Conservation (phyloP, 805 yeast genomes). For the Naumovozyma dairenensis region DNA sequence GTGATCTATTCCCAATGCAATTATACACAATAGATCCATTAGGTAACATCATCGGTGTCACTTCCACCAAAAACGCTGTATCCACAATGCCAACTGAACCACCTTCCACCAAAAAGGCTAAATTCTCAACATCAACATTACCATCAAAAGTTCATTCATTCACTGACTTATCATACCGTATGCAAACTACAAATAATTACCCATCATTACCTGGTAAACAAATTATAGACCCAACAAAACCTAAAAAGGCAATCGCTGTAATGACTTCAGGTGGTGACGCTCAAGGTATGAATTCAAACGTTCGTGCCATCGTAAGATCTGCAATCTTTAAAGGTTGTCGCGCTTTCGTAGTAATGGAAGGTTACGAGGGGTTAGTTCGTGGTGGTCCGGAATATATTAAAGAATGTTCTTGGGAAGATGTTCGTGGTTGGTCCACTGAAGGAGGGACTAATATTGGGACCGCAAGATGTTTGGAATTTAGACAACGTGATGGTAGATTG, state of each 20-base stretch:
- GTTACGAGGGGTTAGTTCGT: conserved; percentile 61
- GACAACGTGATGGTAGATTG: conserved; percentile 56
- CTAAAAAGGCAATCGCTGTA: conserved; percentile 48
- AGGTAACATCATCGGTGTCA: conserved; percentile 74
- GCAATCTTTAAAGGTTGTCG: conserved; percentile 57
- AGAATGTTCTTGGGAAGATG: conserved; percentile 64
- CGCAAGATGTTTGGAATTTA: conserved; percentile 60
- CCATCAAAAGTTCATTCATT: conserved; percentile 18
- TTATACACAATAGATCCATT: conserved; percentile 74
- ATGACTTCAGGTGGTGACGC: conserved; percentile 82
- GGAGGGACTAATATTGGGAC: conserved; percentile 80
- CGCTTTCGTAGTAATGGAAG: conserved; percentile 61
- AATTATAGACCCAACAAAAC: neutral
- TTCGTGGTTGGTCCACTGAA: conserved; percentile 55
- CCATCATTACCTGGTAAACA: conserved; percentile 15
- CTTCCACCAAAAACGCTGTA: conserved; percentile 49
- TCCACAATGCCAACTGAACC: conserved; percentile 32
- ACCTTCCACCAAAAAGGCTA: conserved; percentile 5
- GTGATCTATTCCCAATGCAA: conserved; percentile 64
- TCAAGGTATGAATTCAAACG: conserved; percentile 74
- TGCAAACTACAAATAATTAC: conserved; percentile 10
- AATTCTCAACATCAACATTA: conserved; percentile 2
- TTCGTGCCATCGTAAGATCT: conserved; percentile 61
- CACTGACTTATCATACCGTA: conserved; percentile 15
- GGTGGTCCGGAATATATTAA: conserved; percentile 48